A percentile compares a stretch with the other conserved stretches of the same genome.
These are phyloP conservation scores for Xylaria sp. DNA, from an alignment of 2,329 filamentous ascomycete genomes.

Conservation along the genomic window DNA sequence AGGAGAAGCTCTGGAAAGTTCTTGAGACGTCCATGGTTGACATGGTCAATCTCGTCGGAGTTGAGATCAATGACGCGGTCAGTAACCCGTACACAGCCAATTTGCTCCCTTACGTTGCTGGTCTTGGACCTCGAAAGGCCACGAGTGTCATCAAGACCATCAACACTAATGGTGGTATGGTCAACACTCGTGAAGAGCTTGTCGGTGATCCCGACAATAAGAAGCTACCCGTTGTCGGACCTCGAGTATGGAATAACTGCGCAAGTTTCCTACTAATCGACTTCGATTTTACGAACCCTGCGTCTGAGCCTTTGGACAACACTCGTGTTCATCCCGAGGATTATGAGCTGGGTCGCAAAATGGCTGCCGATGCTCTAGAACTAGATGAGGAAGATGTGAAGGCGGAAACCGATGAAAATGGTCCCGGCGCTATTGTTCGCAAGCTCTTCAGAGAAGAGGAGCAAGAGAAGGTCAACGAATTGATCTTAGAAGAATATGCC, in stretches of 20 bases:
- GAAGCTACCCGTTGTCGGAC: constrained; percentile 73
- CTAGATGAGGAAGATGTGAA: constrained; percentile 98
- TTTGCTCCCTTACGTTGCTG: constrained; percentile 83
- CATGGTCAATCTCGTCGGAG: constrained; percentile 94
- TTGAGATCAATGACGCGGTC: constrained; percentile 90
- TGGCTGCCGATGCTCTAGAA: constrained; percentile 94
- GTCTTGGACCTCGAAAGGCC: constrained; percentile 87
- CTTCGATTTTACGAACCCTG: constrained; percentile 74
- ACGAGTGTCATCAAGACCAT: constrained; percentile 81
- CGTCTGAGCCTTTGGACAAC: constrained; percentile 90
- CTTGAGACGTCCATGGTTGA: constrained; percentile 97
- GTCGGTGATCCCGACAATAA: constrained; percentile 80
- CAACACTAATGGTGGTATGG: constrained; percentile 80
- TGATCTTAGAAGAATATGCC: constrained; percentile 94
- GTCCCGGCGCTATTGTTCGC: constrained; percentile 82
- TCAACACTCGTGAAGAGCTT: constrained; percentile 79
- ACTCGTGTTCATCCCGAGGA: constrained; percentile 97
- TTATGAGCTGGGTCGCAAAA: constrained; percentile 95
- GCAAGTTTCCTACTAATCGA: constrained; percentile 91
- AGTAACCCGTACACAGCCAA: constrained; percentile 76
- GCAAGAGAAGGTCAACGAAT: constrained; percentile 90
- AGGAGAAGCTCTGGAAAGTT: constrained; percentile 79
- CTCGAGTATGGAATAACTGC: constrained; percentile 92
- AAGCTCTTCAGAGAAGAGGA: constrained; percentile 93
- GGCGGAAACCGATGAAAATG: constrained; percentile 85